Evolutionary conservation across 139 green algal genomes (phyloP).

Genomic region (Yamagishiella unicocca): DNA sequence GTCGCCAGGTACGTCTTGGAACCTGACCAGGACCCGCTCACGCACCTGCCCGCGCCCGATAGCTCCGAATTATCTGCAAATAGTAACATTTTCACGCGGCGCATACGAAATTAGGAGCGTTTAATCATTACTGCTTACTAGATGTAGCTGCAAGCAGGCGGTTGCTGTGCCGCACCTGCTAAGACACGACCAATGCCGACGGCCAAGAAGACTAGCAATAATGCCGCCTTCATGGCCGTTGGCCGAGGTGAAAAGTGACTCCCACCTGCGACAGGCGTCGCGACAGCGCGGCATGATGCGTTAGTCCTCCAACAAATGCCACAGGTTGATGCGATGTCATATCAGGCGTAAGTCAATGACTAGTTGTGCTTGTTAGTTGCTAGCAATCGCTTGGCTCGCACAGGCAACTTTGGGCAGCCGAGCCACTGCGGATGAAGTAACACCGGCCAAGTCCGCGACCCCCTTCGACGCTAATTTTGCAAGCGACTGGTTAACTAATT

Average conservation of each 20-base stretch:
- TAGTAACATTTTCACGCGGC: no score
- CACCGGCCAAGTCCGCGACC: no score
- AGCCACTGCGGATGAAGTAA: neutral
- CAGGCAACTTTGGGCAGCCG: neutral
- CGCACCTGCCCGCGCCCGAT: neutral
- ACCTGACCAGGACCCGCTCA: neutral
- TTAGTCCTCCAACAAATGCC: neutral
- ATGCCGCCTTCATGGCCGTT: constrained; percentile 31
- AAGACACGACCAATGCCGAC: neutral
- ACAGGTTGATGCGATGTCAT: neutral
- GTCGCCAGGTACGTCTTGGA: neutral
- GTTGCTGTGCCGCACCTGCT: neutral
- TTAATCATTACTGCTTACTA: neutral
- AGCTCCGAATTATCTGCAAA: neutral
- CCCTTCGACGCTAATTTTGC: no score
- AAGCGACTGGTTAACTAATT: no score
- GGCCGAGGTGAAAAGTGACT: neutral
- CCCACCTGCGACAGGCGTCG: neutral
- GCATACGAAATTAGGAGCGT: neutral
- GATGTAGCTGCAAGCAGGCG: neutral
- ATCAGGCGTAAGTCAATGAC: neutral
- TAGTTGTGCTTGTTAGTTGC: neutral
- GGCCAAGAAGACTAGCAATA: constrained; percentile 34
- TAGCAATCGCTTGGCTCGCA: neutral
- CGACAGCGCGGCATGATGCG: neutral